Conservation (phyloP, 2,329 filamentous ascomycete species). For the Epichloe gansuensis region DNA sequence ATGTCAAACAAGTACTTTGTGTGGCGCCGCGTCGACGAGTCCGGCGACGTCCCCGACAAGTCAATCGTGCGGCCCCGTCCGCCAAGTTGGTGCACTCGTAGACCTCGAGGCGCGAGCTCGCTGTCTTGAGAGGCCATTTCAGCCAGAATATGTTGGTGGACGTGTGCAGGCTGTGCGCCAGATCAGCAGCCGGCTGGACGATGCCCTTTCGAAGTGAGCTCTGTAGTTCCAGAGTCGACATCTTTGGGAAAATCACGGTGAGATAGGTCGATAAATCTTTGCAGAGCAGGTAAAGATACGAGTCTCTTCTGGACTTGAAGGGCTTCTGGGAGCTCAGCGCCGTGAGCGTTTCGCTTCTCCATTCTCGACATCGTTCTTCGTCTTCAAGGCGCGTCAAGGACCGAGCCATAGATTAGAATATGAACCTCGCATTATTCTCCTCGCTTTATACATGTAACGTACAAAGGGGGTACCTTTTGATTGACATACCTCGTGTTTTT, state of each 20-base stretch:
- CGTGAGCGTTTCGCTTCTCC: conserved; percentile 25
- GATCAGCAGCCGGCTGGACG: conserved; percentile 23
- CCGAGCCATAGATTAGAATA: too few species aligned
- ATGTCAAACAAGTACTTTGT: conserved; percentile 25
- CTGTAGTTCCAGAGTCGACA: conserved; percentile 17
- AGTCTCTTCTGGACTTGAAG: conserved; percentile 19
- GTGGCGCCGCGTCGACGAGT: conserved; percentile 17
- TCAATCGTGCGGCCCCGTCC: conserved; percentile 18
- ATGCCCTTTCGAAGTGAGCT: conserved; percentile 21
- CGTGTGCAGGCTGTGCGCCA: conserved; percentile 24
- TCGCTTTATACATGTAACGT: not conserved
- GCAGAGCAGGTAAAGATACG: conserved; percentile 18
- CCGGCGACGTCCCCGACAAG: conserved; percentile 17
- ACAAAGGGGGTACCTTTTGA: not conserved
- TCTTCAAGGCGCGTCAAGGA: conserved; percentile 11
- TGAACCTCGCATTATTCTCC: too few species aligned
- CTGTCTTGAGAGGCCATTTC: conserved; percentile 26
- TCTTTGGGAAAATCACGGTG: conserved; percentile 17
- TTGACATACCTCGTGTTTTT: conserved; percentile 11
- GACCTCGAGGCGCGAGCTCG: conserved; percentile 22
- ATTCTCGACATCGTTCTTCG: conserved; percentile 22
- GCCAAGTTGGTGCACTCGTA: conserved; percentile 26
- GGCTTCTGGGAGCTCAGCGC: conserved; percentile 19
- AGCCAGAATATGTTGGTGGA: conserved; percentile 22
- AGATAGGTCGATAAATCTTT: conserved; percentile 23